A percentile compares a stretch with the other conserved stretches of the same genome.
phyloP scores from a whole-genome alignment of 371 early-diverging fungal genomes.

The Vairimorpha apis region DNA sequence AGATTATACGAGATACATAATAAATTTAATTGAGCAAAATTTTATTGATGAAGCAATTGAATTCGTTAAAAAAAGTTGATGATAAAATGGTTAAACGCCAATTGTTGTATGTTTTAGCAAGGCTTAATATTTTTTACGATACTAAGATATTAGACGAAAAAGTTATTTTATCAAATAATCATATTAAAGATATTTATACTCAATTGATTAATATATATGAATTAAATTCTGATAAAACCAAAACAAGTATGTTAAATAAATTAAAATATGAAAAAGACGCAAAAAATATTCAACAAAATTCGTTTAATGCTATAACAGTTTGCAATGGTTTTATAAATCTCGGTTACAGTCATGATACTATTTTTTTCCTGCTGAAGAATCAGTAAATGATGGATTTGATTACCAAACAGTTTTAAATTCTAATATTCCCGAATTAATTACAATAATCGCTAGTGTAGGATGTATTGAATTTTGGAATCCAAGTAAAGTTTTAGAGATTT shows the following conservation, averaged over 20 bases:
- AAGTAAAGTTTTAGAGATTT: conserved; percentile 42
- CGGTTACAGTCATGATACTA: conserved; percentile 43
- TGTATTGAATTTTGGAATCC: conserved; percentile 54
- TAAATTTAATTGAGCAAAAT: conserved; percentile 22
- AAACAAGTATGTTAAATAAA: conserved; percentile 26
- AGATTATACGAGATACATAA: conserved; percentile 30
- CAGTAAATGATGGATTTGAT: conserved; percentile 20
- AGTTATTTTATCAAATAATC: conserved; percentile 31
- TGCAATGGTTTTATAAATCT: conserved; percentile 52
- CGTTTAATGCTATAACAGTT: conserved; percentile 28
- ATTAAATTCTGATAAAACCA: conserved; percentile 29
- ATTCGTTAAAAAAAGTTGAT: conserved; percentile 16
- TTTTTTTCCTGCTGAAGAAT: conserved; percentile 28
- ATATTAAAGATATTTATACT: conserved; percentile 27
- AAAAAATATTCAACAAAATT: conserved; percentile 11
- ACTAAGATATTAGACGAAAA: conserved; percentile 22
- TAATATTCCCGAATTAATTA: conserved; percentile 16
- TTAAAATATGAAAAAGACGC: conserved; percentile 43
- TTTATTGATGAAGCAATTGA: conserved; percentile 35
- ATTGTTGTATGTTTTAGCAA: conserved; percentile 44
- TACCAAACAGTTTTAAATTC: conserved; percentile 14
- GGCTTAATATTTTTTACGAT: conserved; percentile 42
- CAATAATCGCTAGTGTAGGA: conserved; percentile 48
- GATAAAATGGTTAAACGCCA: conserved; percentile 30
- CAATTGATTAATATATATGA: conserved; percentile 27